A percentile compares a stretch with the other conserved stretches of the same genome.
These are phyloP conservation scores for Tricharina praecox DNA, from an alignment of 495 filamentous ascomycete genomes.

Conservation along the genomic window DNA sequence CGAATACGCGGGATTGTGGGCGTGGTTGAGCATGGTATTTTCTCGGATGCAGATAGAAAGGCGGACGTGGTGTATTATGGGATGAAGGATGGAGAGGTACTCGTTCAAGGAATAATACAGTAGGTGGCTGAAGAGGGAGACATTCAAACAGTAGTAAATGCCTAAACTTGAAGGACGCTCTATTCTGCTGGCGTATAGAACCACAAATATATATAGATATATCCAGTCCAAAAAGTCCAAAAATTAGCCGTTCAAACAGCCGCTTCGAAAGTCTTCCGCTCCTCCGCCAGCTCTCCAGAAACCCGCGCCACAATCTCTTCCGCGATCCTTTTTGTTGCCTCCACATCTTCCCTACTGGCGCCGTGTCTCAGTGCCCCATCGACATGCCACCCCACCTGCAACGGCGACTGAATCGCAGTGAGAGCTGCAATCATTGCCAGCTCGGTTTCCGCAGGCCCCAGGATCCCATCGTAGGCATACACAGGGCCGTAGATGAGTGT, in stretches of 20 bases:
- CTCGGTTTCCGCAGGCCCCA: not conserved
- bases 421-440: slow-evolving; percentile 1
- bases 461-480: not conserved
- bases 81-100: slow-evolving; percentile 46
- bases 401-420: not conserved
- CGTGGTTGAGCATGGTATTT: slow-evolving; percentile 81
- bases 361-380: not conserved
- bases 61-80: slow-evolving; percentile 86
- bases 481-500: not conserved
- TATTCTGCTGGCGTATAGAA: too few species aligned
- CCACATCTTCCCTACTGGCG: not conserved
- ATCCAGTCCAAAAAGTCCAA: too few species aligned
- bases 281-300: too few species aligned
- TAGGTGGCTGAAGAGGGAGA: too few species aligned
- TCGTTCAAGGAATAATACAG: not conserved
- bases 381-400: not conserved
- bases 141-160: too few species aligned
- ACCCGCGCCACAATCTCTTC: not conserved
- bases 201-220: too few species aligned
- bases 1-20: slow-evolving; percentile 64
- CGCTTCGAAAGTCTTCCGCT: too few species aligned
- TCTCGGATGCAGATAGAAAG: slow-evolving; percentile 65
- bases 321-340: not conserved
- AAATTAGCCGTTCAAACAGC: too few species aligned
- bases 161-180: too few species aligned